A percentile compares a stretch with the other conserved stretches of the same genome.
phyloP scores from a whole-genome alignment of 73 alveolate genomes.

The Tetrahymena thermophila region DNA sequence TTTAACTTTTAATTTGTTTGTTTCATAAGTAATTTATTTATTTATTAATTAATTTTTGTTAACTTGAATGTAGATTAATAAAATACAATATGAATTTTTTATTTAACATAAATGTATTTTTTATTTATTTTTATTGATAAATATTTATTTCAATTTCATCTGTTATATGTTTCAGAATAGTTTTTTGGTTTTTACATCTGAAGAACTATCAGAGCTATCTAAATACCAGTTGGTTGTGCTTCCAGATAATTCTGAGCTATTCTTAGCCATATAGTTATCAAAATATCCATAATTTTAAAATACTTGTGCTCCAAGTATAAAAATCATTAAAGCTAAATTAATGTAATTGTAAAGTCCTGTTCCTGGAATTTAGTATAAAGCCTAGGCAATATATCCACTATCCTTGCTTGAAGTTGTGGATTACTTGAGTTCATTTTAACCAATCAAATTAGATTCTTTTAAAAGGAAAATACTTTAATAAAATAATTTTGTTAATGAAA shows the following conservation, averaged over 20 bases:
- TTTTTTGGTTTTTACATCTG: neutral
- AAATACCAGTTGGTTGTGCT: neutral
- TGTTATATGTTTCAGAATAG: neutral
- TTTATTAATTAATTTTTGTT: neutral
- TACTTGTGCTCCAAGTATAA: neutral
- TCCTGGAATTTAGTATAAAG: neutral
- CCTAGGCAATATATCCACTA: neutral
- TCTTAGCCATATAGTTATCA: neutral
- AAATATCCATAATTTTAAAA: neutral
- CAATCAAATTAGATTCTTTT: neutral
- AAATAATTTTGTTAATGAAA: neutral
- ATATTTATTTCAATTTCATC: neutral
- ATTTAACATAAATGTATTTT: neutral
- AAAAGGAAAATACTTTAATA: neutral
- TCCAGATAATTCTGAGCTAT: neutral
- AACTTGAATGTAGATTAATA: neutral
- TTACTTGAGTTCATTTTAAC: neutral
- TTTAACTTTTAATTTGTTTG: too few species aligned
- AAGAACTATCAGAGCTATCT: neutral
- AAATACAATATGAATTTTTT: neutral
- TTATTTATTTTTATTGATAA: too few species aligned
- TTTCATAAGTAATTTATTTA: too few species aligned
- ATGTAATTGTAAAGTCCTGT: neutral
- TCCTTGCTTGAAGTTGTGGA: neutral
- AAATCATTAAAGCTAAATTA: neutral